A percentile compares a stretch with the other conserved stretches of the same genome.
These are phyloP conservation scores for Eutrema salsugineum DNA, from an alignment of 441 rosid genomes.

Conservation along the genomic window DNA sequence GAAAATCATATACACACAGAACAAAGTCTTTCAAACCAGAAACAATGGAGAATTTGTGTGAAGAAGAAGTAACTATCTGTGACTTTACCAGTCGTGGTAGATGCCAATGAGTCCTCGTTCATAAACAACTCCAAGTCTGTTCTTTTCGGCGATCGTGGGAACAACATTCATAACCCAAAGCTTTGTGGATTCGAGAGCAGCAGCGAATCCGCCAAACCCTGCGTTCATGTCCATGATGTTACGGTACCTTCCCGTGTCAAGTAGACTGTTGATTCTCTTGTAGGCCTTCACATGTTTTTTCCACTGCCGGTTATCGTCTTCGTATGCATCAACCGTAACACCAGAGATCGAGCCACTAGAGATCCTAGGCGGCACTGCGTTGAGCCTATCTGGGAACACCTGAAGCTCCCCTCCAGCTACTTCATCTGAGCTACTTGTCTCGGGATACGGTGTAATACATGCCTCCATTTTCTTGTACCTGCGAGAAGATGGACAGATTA, in stretches of 20 bases:
- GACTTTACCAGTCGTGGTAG: slow-evolving; percentile 64
- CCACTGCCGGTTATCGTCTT: slow-evolving; percentile 59
- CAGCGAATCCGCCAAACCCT: slow-evolving; percentile 78
- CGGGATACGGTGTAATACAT: slow-evolving; percentile 62
- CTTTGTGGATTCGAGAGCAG: slow-evolving; percentile 50
- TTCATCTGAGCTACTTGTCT: slow-evolving; percentile 49
- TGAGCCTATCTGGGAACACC: slow-evolving; percentile 56
- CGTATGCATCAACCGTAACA: slow-evolving; percentile 52
- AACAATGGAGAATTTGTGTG: slow-evolving; percentile 5
- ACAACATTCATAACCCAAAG: slow-evolving; percentile 79
- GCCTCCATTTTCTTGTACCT: slow-evolving; percentile 78
- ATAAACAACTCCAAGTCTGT: slow-evolving; percentile 55
- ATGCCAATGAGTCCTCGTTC: slow-evolving; percentile 73
- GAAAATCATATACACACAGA: slow-evolving; percentile 23
- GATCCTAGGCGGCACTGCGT: slow-evolving; percentile 66
- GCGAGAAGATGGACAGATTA: not conserved
- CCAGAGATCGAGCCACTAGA: slow-evolving; percentile 59
- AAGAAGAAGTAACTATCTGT: not conserved
- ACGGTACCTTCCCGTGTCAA: slow-evolving; percentile 65
- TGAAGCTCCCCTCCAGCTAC: slow-evolving; percentile 63
- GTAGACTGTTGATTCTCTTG: slow-evolving; percentile 51
- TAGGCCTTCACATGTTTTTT: slow-evolving; percentile 64
- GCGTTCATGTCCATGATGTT: slow-evolving; percentile 83
- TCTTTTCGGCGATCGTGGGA: slow-evolving; percentile 59
- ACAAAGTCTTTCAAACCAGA: not conserved